These are phyloP conservation scores for Kalanchoe fedtschenkoi DNA, from an alignment of 164 flowering plant genomes.

Conservation along the genomic window DNA sequence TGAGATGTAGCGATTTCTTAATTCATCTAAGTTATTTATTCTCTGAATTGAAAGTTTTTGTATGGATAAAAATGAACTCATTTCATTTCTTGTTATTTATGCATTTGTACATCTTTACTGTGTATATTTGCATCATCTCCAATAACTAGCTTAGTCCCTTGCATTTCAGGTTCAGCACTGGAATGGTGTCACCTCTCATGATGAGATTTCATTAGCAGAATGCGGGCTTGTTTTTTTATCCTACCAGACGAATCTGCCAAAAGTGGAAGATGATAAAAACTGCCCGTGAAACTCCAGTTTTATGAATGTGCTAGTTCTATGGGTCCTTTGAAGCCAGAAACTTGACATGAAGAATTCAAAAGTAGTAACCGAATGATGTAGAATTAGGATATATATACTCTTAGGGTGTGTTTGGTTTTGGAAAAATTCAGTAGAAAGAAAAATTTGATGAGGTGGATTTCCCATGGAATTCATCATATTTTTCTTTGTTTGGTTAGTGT, in stretches of 20 bases:
- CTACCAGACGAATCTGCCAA: background rate
- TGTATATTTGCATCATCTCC: background rate
- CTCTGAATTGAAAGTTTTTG: background rate
- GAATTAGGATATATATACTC: background rate
- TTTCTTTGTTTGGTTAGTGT: too few relatives aligned
- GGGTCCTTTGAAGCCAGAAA: background rate
- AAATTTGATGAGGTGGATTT: too few relatives aligned
- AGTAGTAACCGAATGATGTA: background rate
- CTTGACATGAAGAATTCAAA: background rate
- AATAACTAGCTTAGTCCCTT: background rate
- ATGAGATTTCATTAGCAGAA: background rate
- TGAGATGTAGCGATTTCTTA: background rate
- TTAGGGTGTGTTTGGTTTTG: too few relatives aligned
- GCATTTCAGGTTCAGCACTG: background rate
- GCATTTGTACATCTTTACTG: background rate
- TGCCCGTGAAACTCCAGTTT: background rate
- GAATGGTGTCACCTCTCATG: background rate
- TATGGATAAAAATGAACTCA: background rate
- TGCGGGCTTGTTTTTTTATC: background rate
- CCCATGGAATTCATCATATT: too few relatives aligned
- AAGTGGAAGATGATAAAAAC: conserved; percentile 2
- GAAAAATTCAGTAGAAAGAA: too few relatives aligned
- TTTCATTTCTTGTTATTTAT: background rate
- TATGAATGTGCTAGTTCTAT: background rate
- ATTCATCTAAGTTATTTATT: background rate